Percentiles rank a stretch among this genome's conserved stretches.
These are phyloP conservation scores for Pleurotus cornucopiae DNA, from an alignment of 768 basidiomycete genomes.

Conservation along the genomic window DNA sequence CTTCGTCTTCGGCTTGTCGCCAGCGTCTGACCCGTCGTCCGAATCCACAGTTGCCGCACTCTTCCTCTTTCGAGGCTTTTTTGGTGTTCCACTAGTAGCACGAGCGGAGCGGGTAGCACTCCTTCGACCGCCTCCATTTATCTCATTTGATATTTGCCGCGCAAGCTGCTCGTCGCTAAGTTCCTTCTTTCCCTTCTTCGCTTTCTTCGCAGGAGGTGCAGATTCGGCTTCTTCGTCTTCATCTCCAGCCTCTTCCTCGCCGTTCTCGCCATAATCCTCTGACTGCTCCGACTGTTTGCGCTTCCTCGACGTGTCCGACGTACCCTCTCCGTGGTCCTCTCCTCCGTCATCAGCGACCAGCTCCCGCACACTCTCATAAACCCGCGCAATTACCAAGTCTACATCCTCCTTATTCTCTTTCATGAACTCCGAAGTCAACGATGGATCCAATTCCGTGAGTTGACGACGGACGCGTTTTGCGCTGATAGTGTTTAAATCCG, in stretches of 20 bases:
- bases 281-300: conserved; percentile 27
- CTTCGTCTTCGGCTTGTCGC: conserved; percentile 39
- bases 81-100: conserved; percentile 38
- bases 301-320: conserved; percentile 26
- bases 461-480: conserved; percentile 87
- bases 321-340: conserved; percentile 22
- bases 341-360: conserved; percentile 20
- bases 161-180: conserved; percentile 70
- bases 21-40: conserved; percentile 43
- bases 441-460: conserved; percentile 48
- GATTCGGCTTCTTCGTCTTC: conserved; percentile 26
- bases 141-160: conserved; percentile 64
- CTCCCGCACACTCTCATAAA: conserved; percentile 59
- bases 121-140: conserved; percentile 58
- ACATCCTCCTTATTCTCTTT: conserved; percentile 66
- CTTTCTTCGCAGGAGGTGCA: conserved; percentile 39
- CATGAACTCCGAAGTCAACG: conserved; percentile 54
- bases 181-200: conserved; percentile 44
- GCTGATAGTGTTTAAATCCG: conserved; percentile 74
- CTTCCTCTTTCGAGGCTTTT: conserved; percentile 44
- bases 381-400: conserved; percentile 60
- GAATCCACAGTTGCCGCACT: conserved; percentile 51
- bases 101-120: conserved; percentile 30
- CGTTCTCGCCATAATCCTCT: conserved; percentile 13
- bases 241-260: conserved; percentile 24